Evolutionary conservation across 495 filamentous ascomycete genomes (phyloP).

Genomic region (Aspergillus sparsus): DNA sequence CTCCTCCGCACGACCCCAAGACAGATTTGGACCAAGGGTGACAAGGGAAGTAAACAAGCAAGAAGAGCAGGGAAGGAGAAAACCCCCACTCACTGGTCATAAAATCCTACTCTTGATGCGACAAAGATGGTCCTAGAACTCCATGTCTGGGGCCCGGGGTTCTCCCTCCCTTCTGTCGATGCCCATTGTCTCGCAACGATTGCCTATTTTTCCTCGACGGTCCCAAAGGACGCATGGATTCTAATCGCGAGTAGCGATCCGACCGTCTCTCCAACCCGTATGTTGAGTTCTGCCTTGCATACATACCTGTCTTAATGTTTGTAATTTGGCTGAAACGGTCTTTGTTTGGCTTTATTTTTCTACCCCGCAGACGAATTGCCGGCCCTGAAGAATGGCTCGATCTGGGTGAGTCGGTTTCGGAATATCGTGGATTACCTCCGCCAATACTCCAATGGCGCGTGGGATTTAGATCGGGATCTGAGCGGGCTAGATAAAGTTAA

Average conservation of each 20-base stretch:
- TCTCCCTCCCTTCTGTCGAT: slow-evolving; percentile 84
- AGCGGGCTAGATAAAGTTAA: slow-evolving; percentile 51
- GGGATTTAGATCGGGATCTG: slow-evolving; percentile 56
- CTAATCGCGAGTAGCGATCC: slow-evolving; percentile 76
- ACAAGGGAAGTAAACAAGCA: slow-evolving; percentile 4
- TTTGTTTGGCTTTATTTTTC: slow-evolving; percentile 12
- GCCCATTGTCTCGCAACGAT: slow-evolving; percentile 81
- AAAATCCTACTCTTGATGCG: no score
- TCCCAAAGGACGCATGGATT: slow-evolving; percentile 65
- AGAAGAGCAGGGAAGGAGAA: not conserved
- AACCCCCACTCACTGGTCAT: no score
- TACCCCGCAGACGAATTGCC: slow-evolving; percentile 67
- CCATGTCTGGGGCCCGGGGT: slow-evolving; percentile 89
- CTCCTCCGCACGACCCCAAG: not conserved
- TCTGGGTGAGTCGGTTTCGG: slow-evolving; percentile 69
- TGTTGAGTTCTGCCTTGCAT: slow-evolving; percentile 32
- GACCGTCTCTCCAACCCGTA: slow-evolving; percentile 74
- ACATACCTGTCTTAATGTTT: slow-evolving; percentile 11
- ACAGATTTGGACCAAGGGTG: not conserved
- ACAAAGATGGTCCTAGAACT: slow-evolving; percentile 68
- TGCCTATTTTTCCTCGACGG: slow-evolving; percentile 62
- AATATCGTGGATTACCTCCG: slow-evolving; percentile 72
- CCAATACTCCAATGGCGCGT: slow-evolving; percentile 51
- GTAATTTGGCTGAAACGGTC: slow-evolving; percentile 16
- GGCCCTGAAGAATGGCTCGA: slow-evolving; percentile 62